phyloP scores from a whole-genome alignment of 2,329 filamentous ascomycete species.

The Alternaria ventricosa region DNA sequence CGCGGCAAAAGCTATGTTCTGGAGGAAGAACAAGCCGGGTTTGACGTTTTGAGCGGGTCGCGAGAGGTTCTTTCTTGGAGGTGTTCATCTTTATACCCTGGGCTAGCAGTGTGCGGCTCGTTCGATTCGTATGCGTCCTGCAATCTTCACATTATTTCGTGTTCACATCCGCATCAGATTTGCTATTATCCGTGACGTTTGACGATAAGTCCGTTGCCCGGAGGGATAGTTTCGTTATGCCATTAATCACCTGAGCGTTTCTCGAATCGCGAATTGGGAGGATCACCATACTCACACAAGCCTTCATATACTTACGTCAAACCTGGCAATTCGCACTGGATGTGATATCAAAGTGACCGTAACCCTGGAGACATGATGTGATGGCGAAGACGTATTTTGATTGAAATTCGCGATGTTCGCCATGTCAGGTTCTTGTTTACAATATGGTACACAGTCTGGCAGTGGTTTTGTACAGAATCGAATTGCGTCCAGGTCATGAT shows the following conservation, averaged over 20 bases:
- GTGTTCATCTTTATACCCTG: constrained; percentile 18
- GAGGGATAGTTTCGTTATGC: background rate
- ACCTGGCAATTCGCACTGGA: background rate
- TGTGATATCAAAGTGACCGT: background rate
- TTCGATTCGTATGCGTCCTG: background rate
- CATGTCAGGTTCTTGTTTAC: constrained; percentile 14
- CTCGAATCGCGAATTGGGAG: background rate
- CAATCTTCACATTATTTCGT: background rate
- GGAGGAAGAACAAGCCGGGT: constrained; percentile 36
- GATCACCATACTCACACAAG: background rate
- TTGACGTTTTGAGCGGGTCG: constrained; percentile 2
- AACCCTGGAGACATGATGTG: background rate
- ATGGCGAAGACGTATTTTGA: background rate
- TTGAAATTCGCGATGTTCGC: background rate
- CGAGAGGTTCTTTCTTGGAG: background rate
- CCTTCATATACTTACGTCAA: background rate
- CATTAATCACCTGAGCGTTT: background rate
- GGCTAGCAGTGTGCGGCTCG: constrained; percentile 15
- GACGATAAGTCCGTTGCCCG: background rate
- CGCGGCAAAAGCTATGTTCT: constrained; percentile 35
- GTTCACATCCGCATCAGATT: background rate
- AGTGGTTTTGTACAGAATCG: constrained; percentile 13
- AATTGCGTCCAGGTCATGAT: constrained; percentile 10
- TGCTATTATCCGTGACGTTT: background rate
- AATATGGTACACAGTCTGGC: constrained; percentile 14